phyloP scores from a whole-genome alignment of 2,329 filamentous ascomycete species.

The Exophiala phaeomuriformis region DNA sequence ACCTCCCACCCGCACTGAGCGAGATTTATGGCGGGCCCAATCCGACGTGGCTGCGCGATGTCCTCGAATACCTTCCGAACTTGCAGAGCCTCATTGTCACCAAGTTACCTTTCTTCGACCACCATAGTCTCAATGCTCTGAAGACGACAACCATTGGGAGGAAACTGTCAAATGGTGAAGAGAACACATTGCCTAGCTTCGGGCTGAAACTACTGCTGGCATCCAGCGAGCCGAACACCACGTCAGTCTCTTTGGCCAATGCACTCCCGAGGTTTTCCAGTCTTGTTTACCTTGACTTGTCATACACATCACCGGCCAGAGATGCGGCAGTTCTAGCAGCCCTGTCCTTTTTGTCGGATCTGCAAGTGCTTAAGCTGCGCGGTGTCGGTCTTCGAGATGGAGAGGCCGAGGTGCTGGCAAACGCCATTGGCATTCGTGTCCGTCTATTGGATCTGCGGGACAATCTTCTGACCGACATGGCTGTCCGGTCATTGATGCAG shows the following conservation, averaged over 20 bases:
- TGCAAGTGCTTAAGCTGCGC: constrained; percentile 52
- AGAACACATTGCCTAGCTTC: constrained; percentile 31
- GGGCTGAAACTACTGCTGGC: constrained; percentile 51
- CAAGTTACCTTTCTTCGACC: constrained; percentile 55
- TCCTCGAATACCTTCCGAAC: constrained; percentile 51
- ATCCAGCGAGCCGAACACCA: constrained; percentile 52
- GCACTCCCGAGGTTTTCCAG: constrained; percentile 48
- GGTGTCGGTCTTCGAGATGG: constrained; percentile 48
- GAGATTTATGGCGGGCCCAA: constrained; percentile 55
- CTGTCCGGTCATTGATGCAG: constrained; percentile 46
- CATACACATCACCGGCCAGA: constrained; percentile 45
- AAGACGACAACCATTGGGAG: constrained; percentile 28
- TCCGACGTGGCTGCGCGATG: constrained; percentile 52
- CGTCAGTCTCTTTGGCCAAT: constrained; percentile 46
- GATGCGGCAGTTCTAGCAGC: constrained; percentile 44
- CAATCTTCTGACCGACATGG: constrained; percentile 51
- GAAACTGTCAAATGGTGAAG: constrained; percentile 14
- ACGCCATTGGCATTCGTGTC: constrained; percentile 46
- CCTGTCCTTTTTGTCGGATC: constrained; percentile 41
- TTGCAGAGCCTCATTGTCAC: constrained; percentile 55
- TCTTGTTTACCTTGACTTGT: constrained; percentile 53
- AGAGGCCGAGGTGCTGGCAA: constrained; percentile 47
- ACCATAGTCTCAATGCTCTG: constrained; percentile 49
- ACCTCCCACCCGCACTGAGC: constrained; percentile 53
- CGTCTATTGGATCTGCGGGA: constrained; percentile 51